Base-by-base conservation (phyloP, 2,329 filamentous ascomycete species). In the Thielaviopsis punctulata region DNA sequence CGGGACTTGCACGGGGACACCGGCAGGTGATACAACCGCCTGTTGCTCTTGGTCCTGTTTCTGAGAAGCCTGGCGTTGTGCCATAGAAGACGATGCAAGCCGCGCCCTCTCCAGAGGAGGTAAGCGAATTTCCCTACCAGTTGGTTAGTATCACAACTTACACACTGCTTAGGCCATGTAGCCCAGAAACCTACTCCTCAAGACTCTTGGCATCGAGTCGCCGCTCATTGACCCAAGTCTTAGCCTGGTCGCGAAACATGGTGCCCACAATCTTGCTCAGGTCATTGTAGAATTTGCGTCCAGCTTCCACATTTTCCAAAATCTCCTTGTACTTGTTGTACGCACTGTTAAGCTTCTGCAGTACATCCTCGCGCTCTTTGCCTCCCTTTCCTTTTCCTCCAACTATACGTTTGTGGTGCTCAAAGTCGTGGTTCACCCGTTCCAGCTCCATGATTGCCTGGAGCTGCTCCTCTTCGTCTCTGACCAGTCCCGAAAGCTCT, bases 241-340 rank as follows among this genome's bases (percentile, higher is more conserved):
- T 81, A 33, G 86, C 84, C 52, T 72, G 65, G 58, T 95, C 90
- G 18, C 88, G 75, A 64, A 95, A 96, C 9, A 82, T 74, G 36
- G 70, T 69, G 0, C 80, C 82, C 1, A 95, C 85, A 56, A 96
- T 88, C 65, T 84, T 86, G 46, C 84, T 86, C 4, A 98, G 73
- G 62, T 96, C 89, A 59, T 98, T 98, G 69, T 96, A 98, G 63
- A 98, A 98, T 64, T 92, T 95, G 51, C 90, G 75, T 0, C 87
- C 92, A 0, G 84, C 86, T 58, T 96, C 90, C 2, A 95, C 73
- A 62, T 96, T 95, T 58, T 79, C 86, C 53, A 95, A 80, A 53
- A 96, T 86, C 64, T 98, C 90, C 67, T 95, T 95, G 70, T 96
- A 96, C 67, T 90, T 93, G 65, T 88, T 80, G 63, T 94, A 96